These are phyloP conservation scores for Agrocybe praecox DNA, from an alignment of 768 basidiomycete genomes.

Conservation along the genomic window DNA sequence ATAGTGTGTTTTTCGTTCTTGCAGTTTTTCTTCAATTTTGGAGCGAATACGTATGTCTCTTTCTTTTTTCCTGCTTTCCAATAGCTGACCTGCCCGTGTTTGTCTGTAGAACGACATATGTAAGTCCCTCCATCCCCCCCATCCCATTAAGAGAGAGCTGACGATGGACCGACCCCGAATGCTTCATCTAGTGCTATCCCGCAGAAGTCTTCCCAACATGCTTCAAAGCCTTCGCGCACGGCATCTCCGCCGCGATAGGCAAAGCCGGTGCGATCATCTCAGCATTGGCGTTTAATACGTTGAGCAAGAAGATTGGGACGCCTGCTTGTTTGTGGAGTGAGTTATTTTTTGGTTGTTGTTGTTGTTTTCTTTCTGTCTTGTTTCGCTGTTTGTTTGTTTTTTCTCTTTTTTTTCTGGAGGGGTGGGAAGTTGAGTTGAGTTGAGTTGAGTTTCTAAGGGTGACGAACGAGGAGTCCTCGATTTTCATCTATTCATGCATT, in stretches of 20 bases:
- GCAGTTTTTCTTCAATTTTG: constrained; percentile 87
- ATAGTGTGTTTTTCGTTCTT: constrained; percentile 74
- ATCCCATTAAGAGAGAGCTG: not conserved
- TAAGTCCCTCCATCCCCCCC: constrained; percentile 21
- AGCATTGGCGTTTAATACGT: constrained; percentile 70
- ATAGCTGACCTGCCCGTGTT: not conserved
- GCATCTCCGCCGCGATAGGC: constrained; percentile 72
- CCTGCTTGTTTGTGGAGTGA: constrained; percentile 72
- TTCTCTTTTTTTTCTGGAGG: too few relatives aligned
- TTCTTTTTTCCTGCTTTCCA: not conserved
- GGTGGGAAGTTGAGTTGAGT: too few relatives aligned
- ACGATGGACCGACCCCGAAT: not conserved
- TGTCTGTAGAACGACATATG: constrained; percentile 53
- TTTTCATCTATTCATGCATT: too few relatives aligned
- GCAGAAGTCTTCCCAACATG: constrained; percentile 82
- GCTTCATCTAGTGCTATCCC: constrained; percentile 57
- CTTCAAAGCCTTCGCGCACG: constrained; percentile 74
- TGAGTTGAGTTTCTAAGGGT: too few relatives aligned
- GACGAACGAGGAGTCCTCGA: too few relatives aligned
- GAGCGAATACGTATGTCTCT: constrained; percentile 61
- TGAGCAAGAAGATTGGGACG: constrained; percentile 64
- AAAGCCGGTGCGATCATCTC: constrained; percentile 79
- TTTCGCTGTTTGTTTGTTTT: too few relatives aligned
- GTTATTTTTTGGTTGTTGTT: constrained; percentile 26
- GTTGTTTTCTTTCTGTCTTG: too few relatives aligned